Percentiles rank a stretch among this genome's conserved stretches.
These are phyloP conservation scores for Batrachochytrium dendrobatidis DNA, from an alignment of 371 early-diverging fungal species.

Conservation along the genomic window DNA sequence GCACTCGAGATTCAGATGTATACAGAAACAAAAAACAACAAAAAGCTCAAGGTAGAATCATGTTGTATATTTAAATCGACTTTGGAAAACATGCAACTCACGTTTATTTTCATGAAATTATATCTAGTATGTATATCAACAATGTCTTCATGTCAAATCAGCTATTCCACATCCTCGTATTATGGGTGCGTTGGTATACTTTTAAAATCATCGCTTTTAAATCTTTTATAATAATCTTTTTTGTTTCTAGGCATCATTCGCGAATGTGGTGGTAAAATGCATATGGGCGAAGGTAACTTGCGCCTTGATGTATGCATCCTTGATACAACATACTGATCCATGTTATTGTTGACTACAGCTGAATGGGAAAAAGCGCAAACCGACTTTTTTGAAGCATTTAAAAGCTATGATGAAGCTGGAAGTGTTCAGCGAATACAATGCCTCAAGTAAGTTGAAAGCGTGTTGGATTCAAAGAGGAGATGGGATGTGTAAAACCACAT, in stretches of 20 bases:
- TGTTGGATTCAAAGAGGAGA: constrained; percentile 1
- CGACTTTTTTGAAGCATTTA: constrained; percentile 94
- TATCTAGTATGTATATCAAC: constrained; percentile 76
- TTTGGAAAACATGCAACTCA: neutral
- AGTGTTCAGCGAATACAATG: constrained; percentile 85
- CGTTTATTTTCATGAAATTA: too few relatives aligned
- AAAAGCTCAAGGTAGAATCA: constrained; percentile 77
- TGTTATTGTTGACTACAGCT: constrained; percentile 34
- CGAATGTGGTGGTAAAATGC: constrained; percentile 97
- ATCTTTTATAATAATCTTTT: neutral
- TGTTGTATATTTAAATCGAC: neutral
- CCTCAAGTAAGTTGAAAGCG: constrained; percentile 57
- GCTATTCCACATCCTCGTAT: constrained; percentile 94
- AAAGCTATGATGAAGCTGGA: constrained; percentile 95
- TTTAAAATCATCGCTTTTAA: neutral
- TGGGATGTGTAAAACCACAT: neutral
- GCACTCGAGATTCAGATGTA: constrained; percentile 92
- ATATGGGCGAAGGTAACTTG: constrained; percentile 81
- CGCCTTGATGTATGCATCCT: neutral
- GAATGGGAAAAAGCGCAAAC: constrained; percentile 89
- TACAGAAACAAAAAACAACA: constrained; percentile 77
- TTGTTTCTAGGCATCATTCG: constrained; percentile 64
- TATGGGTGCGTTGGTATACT: constrained; percentile 52
- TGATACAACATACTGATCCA: neutral
- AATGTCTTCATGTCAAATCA: constrained; percentile 78